phyloP scores from a whole-genome alignment of 306 rosid genomes.

The Mimosa pudica region DNA sequence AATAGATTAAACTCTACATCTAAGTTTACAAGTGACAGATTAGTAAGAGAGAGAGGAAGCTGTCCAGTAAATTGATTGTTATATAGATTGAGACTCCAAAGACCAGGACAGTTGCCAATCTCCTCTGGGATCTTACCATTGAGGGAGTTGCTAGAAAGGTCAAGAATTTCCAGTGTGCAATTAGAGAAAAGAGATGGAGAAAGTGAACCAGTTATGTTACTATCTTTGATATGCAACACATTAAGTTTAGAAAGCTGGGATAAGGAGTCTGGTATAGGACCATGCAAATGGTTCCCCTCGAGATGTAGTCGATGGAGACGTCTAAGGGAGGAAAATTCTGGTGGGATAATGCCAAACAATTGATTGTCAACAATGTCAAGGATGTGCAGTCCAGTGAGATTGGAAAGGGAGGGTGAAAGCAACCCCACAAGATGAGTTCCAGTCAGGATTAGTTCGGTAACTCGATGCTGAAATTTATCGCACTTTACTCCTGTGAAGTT shows the following conservation, averaged over 20 bases:
- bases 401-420: constrained; percentile 60
- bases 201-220: constrained; percentile 47
- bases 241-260: constrained; percentile 50
- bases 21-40: constrained; percentile 39
- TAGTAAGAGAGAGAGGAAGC: constrained; percentile 53
- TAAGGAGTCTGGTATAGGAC: constrained; percentile 57
- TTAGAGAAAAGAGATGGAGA: constrained; percentile 64
- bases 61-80: constrained; percentile 59
- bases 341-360: constrained; percentile 53
- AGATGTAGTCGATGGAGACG: constrained; percentile 47
- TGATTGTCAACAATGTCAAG: constrained; percentile 41
- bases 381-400: constrained; percentile 64
- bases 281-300: constrained; percentile 49
- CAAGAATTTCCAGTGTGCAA: constrained; percentile 51
- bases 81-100: constrained; percentile 65
- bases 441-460: constrained; percentile 36
- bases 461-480: constrained; percentile 47
- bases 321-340: constrained; percentile 49
- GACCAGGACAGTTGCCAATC: constrained; percentile 59
- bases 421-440: constrained; percentile 49
- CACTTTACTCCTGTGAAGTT: constrained; percentile 60
- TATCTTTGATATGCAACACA: constrained; percentile 30
- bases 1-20: constrained; percentile 63
- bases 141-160: constrained; percentile 56
- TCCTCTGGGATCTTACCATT: constrained; percentile 57